These are phyloP conservation scores for Capronia americana DNA, from an alignment of 2,329 filamentous ascomycete genomes.

Conservation along the genomic window DNA sequence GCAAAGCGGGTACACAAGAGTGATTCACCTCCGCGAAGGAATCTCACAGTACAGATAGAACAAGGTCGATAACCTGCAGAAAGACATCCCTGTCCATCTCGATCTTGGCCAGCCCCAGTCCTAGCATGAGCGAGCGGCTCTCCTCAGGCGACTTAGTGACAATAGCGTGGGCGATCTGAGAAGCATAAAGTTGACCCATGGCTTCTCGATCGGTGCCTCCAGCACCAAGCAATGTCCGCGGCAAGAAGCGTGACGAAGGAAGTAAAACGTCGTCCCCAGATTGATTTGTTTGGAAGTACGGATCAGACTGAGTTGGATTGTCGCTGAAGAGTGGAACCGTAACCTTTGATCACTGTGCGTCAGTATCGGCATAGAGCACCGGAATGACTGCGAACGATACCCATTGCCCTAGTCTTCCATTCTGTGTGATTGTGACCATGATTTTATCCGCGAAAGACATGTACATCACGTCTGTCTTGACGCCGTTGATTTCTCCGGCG, in stretches of 20 bases:
- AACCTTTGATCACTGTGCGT: constrained; percentile 43
- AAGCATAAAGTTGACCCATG: constrained; percentile 84
- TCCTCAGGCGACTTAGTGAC: constrained; percentile 71
- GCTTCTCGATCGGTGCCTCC: constrained; percentile 80
- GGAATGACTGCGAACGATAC: constrained; percentile 56
- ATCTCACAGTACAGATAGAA: constrained; percentile 37
- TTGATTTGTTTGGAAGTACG: constrained; percentile 47
- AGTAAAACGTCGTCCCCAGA: constrained; percentile 65
- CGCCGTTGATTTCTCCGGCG: constrained; percentile 68
- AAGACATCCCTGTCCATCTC: constrained; percentile 39
- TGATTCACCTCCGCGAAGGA: neutral
- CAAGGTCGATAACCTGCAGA: constrained; percentile 38
- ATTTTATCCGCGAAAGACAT: constrained; percentile 88
- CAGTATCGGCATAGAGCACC: constrained; percentile 31
- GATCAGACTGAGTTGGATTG: constrained; percentile 59
- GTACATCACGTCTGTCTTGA: constrained; percentile 73
- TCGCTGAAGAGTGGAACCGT: constrained; percentile 72
- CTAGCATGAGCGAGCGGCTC: constrained; percentile 63
- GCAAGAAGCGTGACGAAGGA: constrained; percentile 81
- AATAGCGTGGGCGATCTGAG: constrained; percentile 84
- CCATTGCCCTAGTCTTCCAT: constrained; percentile 88
- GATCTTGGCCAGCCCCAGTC: constrained; percentile 42
- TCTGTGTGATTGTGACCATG: constrained; percentile 84
- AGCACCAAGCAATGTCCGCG: constrained; percentile 84
- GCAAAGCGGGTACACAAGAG: constrained; percentile 4